A percentile compares a stretch with the other conserved stretches of the same genome.
Conservation (phyloP, 148 eudicot genomes). For the Euryodendron excelsum region DNA sequence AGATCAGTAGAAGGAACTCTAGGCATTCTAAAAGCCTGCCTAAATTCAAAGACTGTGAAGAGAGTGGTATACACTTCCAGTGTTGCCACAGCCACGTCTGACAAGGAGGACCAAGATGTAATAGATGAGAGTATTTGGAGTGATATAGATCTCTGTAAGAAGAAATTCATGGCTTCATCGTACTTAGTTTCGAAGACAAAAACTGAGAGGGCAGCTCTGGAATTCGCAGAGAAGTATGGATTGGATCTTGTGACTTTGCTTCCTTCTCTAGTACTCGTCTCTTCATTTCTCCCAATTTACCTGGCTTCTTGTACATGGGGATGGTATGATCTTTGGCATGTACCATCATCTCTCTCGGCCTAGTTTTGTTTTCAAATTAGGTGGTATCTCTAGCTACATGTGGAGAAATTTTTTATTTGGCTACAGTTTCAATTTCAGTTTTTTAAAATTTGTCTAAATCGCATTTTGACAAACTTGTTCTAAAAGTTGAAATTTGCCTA, state of each 20-base stretch:
- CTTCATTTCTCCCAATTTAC: slow-evolving; percentile 22
- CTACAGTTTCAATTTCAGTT: too few species aligned
- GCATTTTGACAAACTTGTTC: too few species aligned
- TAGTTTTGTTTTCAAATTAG: too few species aligned
- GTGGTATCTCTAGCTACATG: too few species aligned
- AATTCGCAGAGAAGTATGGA: slow-evolving; percentile 26
- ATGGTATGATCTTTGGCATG: slow-evolving; percentile 27
- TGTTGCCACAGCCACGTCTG: neutral
- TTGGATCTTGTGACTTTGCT: slow-evolving; percentile 24
- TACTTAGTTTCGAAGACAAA: slow-evolving; percentile 20
- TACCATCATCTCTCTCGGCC: too few species aligned
- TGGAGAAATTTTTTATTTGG: too few species aligned
- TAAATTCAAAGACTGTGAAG: slow-evolving; percentile 25
- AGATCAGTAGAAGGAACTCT: slow-evolving; percentile 10
- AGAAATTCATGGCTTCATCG: neutral
- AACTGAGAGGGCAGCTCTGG: slow-evolving; percentile 21
- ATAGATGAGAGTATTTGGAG: slow-evolving; percentile 25
- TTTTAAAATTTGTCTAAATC: too few species aligned
- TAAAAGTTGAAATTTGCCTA: too few species aligned
- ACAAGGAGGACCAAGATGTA: neutral
- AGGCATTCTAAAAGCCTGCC: slow-evolving; percentile 30
- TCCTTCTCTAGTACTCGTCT: slow-evolving; percentile 23
- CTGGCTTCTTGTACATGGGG: neutral
- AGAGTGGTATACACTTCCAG: slow-evolving; percentile 37
- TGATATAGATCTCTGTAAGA: slow-evolving; percentile 10